phyloP scores from a whole-genome alignment of 208 protist species.

The Trichomonas gallinae region DNA sequence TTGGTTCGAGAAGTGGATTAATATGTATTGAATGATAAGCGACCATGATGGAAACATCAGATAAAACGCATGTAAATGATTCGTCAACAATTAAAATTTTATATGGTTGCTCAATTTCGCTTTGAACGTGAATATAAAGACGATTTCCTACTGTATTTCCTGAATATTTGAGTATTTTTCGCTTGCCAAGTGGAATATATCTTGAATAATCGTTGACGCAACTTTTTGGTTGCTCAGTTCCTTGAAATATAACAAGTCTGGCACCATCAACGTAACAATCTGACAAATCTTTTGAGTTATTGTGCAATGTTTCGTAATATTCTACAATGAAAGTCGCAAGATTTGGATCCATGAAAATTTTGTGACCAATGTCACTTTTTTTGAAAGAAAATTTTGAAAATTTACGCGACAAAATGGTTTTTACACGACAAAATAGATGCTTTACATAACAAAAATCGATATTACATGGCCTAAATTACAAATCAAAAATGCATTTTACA shows the following conservation, averaged over 20 bases:
- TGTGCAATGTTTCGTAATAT: not conserved
- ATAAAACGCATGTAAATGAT: not conserved
- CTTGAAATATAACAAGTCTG: not conserved
- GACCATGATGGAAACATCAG: not conserved
- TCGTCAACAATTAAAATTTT: not conserved
- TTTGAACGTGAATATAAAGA: not conserved
- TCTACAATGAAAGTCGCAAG: not conserved
- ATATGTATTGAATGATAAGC: not conserved
- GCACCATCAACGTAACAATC: not conserved
- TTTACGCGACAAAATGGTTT: too few species aligned
- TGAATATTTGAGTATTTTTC: not conserved
- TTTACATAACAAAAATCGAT: too few species aligned
- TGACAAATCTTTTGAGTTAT: not conserved
- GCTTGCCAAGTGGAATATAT: not conserved
- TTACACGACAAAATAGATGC: too few species aligned
- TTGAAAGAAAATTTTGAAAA: too few species aligned
- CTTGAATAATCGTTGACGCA: not conserved
- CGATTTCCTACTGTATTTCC: not conserved
- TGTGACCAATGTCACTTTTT: too few species aligned
- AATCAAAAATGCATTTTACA: too few species aligned
- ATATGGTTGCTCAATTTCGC: not conserved
- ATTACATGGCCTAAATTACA: too few species aligned
- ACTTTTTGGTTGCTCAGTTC: not conserved
- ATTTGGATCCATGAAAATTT: not conserved
- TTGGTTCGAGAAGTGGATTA: not conserved